phyloP scores from a whole-genome alignment of 768 basidiomycete genomes.

The Calocera cornea region DNA sequence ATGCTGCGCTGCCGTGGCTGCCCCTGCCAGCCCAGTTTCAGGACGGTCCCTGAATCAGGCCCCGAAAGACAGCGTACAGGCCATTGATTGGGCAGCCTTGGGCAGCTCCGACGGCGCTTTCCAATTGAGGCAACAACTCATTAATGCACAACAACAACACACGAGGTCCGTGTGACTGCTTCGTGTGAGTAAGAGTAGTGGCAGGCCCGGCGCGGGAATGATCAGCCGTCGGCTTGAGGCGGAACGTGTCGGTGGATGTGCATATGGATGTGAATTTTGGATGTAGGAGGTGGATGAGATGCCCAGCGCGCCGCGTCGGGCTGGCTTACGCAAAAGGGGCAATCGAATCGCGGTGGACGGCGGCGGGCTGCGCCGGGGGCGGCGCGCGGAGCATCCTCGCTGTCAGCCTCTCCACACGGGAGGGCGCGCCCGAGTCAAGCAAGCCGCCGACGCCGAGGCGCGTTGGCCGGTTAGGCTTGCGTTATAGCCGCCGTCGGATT shows the following conservation, averaged over 20 bases:
- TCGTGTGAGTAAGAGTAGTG: neutral
- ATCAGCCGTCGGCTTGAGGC: neutral
- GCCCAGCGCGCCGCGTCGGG: too few species aligned
- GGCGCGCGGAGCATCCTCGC: neutral
- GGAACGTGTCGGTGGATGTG: neutral
- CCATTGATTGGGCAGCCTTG: neutral
- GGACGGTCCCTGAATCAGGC: constrained; percentile 1
- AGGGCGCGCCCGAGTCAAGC: neutral
- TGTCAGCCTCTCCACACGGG: neutral
- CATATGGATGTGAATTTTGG: too few species aligned
- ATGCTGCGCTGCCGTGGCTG: neutral
- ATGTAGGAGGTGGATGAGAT: too few species aligned
- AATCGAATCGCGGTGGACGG: neutral
- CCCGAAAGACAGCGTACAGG: neutral
- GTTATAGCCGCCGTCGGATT: neutral
- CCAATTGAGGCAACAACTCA: neutral
- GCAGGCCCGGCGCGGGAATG: neutral
- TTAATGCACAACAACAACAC: neutral
- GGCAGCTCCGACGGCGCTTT: neutral
- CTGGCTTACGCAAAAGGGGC: too few species aligned
- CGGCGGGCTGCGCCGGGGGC: neutral
- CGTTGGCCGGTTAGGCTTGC: neutral
- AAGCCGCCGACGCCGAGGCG: neutral
- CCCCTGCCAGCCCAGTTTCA: neutral
- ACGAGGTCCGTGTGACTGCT: neutral